Base-by-base conservation (phyloP, 2,329 filamentous ascomycete species). In the Diaporthe caulivora region DNA sequence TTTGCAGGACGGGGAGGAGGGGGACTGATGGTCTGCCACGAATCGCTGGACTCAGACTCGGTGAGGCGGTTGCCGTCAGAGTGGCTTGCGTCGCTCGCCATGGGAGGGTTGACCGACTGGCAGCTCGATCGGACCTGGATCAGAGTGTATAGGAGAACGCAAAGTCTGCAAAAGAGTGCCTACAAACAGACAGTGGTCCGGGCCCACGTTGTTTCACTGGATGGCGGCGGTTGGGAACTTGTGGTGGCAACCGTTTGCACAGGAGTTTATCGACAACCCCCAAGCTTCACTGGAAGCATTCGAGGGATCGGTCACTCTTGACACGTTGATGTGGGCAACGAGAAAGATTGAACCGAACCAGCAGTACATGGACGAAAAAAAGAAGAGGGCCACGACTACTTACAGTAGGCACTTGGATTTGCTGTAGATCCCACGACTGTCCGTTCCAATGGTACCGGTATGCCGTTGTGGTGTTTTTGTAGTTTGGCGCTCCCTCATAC, bases 361-460 rank as follows among this genome's bases (percentile, higher is more conserved):
- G 44, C 3, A 26, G 24, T 4, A 55, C 8, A 73, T 57, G 70
- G 74, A 71, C 74, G 29, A 49, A 47, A 34, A 47, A 34, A 26
- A 18, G 11, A 26, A 18, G 55, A 21, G 15, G 0, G 49, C 68
- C 58, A 72, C 57, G 44, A 68, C 37, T 44, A 81, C 84, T 83
- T 77, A 87, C 86, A 74, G 53, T 57, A 29, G 74, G 74, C 11
- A 73, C 71, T 11, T 71, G 74, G 31, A 81, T 76, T 75, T 78
- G 78, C 71, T 82, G 82, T 34, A 87, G 78, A 47, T 81, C 75
- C 79, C 82, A 83, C n/a, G 76, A 75, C 24, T 78, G 77, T 2
- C 81, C 81, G 53, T 80, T 82, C 85, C 86, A 88, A 34, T 82
- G 79, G 17, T 83, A 84, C 68, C 86, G 85, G 74, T 79, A 82